Percentiles rank a stretch among this genome's conserved stretches.
These are phyloP conservation scores for Scopulariopsis brevicaulis DNA, from an alignment of 2,329 filamentous ascomycete genomes.

Conservation along the genomic window DNA sequence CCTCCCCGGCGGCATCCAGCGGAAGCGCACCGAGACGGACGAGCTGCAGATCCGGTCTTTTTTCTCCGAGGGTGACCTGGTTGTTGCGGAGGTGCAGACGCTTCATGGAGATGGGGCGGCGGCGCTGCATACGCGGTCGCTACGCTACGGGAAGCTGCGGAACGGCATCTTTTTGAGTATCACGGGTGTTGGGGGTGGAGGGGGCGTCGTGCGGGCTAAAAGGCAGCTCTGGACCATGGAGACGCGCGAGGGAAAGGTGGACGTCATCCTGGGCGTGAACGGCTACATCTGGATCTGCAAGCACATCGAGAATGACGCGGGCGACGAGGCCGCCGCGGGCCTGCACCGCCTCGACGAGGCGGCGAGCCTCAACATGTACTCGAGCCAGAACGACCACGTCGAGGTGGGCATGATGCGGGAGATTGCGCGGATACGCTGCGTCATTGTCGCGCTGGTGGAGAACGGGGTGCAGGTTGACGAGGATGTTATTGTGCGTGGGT, in stretches of 20 bases:
- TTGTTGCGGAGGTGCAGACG: slow-evolving; percentile 90
- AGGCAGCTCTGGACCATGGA: slow-evolving; percentile 82
- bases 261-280: slow-evolving; percentile 87
- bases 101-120: slow-evolving; percentile 79
- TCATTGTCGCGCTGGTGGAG: slow-evolving; percentile 74
- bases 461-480: slow-evolving; percentile 79
- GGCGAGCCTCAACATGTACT: slow-evolving; percentile 79
- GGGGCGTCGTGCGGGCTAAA: slow-evolving; percentile 72
- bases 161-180: slow-evolving; percentile 87
- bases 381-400: slow-evolving; percentile 87
- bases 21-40: slow-evolving; percentile 87
- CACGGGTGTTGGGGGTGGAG: slow-evolving; percentile 71
- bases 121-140: slow-evolving; percentile 74
- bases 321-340: slow-evolving; percentile 31
- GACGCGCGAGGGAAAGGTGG: slow-evolving; percentile 52
- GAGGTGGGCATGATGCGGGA: slow-evolving; percentile 67
- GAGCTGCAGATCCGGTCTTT: slow-evolving; percentile 97
- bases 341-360: slow-evolving; percentile 84
- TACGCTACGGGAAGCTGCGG: slow-evolving; percentile 91
- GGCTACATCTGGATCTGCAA: slow-evolving; percentile 94
- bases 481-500: slow-evolving; percentile 73
- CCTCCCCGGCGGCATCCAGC: slow-evolving; percentile 81
- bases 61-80: slow-evolving; percentile 86
- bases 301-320: slow-evolving; percentile 54
- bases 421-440: slow-evolving; percentile 73